Evolutionary conservation across 352 stramenopile species (phyloP).

Genomic region (Pythium pectinolyticum): DNA sequence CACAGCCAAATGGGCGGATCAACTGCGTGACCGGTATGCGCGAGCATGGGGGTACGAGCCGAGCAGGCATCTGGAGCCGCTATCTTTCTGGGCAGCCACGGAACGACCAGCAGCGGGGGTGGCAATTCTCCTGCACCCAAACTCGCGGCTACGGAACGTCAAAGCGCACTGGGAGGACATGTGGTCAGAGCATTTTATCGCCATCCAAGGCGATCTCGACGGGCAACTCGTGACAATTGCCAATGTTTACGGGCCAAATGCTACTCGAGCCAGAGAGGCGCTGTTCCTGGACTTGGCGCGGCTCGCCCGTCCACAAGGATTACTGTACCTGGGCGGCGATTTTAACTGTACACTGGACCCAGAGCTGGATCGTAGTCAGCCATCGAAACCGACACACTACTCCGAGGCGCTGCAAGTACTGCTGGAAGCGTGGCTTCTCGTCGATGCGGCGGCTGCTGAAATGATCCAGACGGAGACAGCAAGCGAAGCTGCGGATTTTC

Average conservation of each 20-base stretch:
- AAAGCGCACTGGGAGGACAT: not conserved
- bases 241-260: constrained; percentile 4
- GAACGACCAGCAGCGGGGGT: constrained; percentile 5
- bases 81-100: constrained; percentile 11
- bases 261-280: not conserved
- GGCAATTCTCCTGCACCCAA: constrained; percentile 5
- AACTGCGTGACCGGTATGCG: not conserved
- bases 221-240: not conserved
- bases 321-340: constrained; percentile 10
- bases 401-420: not conserved
- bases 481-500: no score
- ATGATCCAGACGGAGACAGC: no score
- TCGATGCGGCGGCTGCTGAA: no score
- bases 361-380: not conserved
- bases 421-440: no score
- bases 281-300: not conserved
- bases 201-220: not conserved
- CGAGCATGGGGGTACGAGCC: constrained; percentile 3
- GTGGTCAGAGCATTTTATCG: not conserved
- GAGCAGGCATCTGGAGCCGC: not conserved
- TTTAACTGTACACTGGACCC: constrained; percentile 15
- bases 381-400: not conserved
- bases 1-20: not conserved
- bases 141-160: not conserved
- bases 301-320: not conserved